Evolutionary conservation across 2,329 filamentous ascomycete genomes (phyloP), one percentile per base, ranked within the genome.

Genomic region (Paraphaeosphaeria sporulosa): DNA sequence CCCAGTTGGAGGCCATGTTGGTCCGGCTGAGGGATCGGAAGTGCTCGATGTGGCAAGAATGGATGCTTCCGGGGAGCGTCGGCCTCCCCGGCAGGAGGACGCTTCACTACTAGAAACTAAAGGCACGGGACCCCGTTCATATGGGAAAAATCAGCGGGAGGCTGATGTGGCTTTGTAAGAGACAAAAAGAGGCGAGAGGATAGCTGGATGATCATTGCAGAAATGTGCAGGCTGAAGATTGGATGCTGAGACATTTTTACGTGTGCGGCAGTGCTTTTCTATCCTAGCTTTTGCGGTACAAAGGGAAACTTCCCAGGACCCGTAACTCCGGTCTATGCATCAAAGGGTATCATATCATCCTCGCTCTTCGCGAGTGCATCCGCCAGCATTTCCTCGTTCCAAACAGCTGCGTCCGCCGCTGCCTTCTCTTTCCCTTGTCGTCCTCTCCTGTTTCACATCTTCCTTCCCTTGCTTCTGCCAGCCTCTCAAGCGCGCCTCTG

Each of bases 261-360:
- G 7, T n/a, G 15, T n/a, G 6, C 19, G 21, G 9, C 25, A 27
- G 6, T 27, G 25, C 25, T 27, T 27, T 27, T 27, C 6, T 6
- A 27, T 27, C 6, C 25, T 27, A 27, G 25, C 25, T 3, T 27
- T 27, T 27, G 25, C 25, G 25, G n/a, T n/a, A n/a, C n/a, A n/a
- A n/a, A n/a, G n/a, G n/a, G n/a, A n/a, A n/a, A n/a, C n/a, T 15
- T 40, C 36, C 48, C 19, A 44, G 6, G 32, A 13, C 38, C 50
- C 46, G 13, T 25, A 51, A 56, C 58, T 34, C 57, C 57, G 27
- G 50, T 47, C 55, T 60, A 52, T 57, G 53, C 58, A 40, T 36
- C 17, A 56, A 65, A 68, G 69, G 70, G 70, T 72, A 72, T 72
- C 69, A 66, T 62, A 36, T 56, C 48, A 34, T 55, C 60, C 30